Base-by-base conservation (phyloP, 75 land plant genomes). In the Sequoia sempervirens region DNA sequence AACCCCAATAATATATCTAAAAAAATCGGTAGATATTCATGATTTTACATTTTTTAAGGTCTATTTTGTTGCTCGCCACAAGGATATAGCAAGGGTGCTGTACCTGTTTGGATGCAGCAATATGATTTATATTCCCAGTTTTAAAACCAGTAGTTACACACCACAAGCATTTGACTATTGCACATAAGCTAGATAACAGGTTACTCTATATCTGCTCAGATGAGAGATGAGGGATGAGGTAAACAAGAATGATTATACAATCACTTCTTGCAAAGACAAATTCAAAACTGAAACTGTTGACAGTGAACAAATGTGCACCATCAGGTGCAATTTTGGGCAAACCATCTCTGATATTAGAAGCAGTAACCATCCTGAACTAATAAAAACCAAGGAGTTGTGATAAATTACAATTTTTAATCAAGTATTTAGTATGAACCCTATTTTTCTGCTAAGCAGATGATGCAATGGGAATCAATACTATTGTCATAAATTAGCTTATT, bases 61-160 rank as follows among this genome's bases (percentile, higher is more conserved):
- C 32, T 70, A 70, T 70, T 70, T 70, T 13, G 15, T 32, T 30
- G 4, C 32, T 32, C 6, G n/a, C 36, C 32, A 7, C 12, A 70
- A 32, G 73, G 36, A 30, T 70, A 11, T 28, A 2, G 36, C 73
- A 23, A 32, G 14, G 36, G 36, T 70, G 2, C 13, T 70, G 73
- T 70, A 70, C 36, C 73, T 70, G 28, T 70, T 70, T 70, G 12
- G 37, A 70, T 70, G 73, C 73, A 70, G 73, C 32, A 70, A 70
- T 32, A 70, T 30, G 32, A 32, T 30, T 70, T 23, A 1, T 13
- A 28, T 70, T 70, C 12, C 73, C 12, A 50, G 15, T 50, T 50
- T 50, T 50, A 50, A 50, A 50, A 50, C 53, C 12, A 50, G 53
- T 70, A 30, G 73, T 70, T 30, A 70, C 73, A 70, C 13, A 30